A percentile compares a stretch with the other conserved stretches of the same genome.
phyloP scores from a whole-genome alignment of 805 yeast genomes.

The Geotrichum ghanense region DNA sequence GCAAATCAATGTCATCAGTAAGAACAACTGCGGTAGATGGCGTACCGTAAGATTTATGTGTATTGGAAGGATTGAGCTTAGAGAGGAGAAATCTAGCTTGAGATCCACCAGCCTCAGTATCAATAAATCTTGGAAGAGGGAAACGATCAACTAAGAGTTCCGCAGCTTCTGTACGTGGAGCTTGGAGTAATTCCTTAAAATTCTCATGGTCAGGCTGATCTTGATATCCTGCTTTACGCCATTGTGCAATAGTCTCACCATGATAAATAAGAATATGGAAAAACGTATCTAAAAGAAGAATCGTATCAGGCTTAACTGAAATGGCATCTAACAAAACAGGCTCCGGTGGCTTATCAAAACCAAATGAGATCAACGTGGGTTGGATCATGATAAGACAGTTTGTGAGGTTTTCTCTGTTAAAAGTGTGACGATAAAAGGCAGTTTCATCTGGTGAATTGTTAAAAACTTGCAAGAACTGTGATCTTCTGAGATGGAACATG shows the following conservation, averaged over 20 bases:
- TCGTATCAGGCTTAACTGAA: slow-evolving; percentile 79
- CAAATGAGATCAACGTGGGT: slow-evolving; percentile 84
- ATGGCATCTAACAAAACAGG: slow-evolving; percentile 91
- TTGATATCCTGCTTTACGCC: slow-evolving; percentile 94
- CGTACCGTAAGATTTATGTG: slow-evolving; percentile 52
- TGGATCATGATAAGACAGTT: slow-evolving; percentile 95
- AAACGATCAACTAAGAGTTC: slow-evolving; percentile 82
- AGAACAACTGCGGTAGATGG: slow-evolving; percentile 64
- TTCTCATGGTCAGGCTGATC: slow-evolving; percentile 82
- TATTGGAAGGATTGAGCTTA: slow-evolving; percentile 87
- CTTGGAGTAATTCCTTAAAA: slow-evolving; percentile 74
- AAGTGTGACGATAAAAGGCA: slow-evolving; percentile 88
- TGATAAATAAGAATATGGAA: slow-evolving; percentile 94
- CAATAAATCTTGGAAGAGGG: slow-evolving; percentile 96
- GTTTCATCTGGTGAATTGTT: slow-evolving; percentile 99
- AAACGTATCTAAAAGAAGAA: slow-evolving; percentile 84
- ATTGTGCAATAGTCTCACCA: slow-evolving; percentile 87
- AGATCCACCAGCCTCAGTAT: slow-evolving; percentile 96
- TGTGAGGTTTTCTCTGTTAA: slow-evolving; percentile 82
- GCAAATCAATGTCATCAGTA: slow-evolving; percentile 92
- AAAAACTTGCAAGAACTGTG: slow-evolving; percentile 91
- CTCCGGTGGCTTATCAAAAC: slow-evolving; percentile 72
- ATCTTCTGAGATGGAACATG: slow-evolving; percentile 88
- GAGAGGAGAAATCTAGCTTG: slow-evolving; percentile 95
- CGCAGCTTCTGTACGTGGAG: slow-evolving; percentile 87